Evolutionary conservation across 768 basidiomycete genomes (phyloP).

Genomic region (Termitomyces sp.): DNA sequence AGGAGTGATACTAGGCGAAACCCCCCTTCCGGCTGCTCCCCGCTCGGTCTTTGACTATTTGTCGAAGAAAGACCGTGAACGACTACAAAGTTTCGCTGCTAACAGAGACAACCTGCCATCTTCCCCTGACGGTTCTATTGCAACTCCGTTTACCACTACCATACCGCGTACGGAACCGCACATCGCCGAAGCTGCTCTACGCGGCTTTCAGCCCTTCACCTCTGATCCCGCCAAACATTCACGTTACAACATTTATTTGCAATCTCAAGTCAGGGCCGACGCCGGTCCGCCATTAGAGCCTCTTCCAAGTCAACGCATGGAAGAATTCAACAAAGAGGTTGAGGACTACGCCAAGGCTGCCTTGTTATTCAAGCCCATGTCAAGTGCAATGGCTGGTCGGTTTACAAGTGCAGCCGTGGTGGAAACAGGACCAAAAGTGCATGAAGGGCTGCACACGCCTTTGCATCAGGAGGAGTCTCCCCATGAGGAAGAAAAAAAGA

Average conservation of each 20-base stretch:
- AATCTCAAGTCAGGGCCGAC: slow-evolving; percentile 56
- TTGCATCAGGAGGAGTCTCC: slow-evolving; percentile 35
- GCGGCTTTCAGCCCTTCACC: slow-evolving; percentile 87
- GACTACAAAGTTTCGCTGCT: slow-evolving; percentile 58
- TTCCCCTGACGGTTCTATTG: slow-evolving; percentile 15
- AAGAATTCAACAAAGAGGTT: slow-evolving; percentile 78
- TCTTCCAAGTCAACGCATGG: slow-evolving; percentile 49
- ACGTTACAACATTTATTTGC: slow-evolving; percentile 80
- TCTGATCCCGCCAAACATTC: slow-evolving; percentile 73
- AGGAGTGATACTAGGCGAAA: slow-evolving; percentile 79
- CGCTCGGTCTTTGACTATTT: slow-evolving; percentile 93
- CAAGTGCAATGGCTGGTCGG: slow-evolving; percentile 90
- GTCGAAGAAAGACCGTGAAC: slow-evolving; percentile 86
- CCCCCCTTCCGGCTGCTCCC: slow-evolving; percentile 57
- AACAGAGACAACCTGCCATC: slow-evolving; percentile 14
- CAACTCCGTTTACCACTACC: slow-evolving; percentile 23
- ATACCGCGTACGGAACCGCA: slow-evolving; percentile 64
- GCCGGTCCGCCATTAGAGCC: slow-evolving; percentile 45
- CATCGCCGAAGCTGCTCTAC: slow-evolving; percentile 79
- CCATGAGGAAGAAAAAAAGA: slow-evolving; percentile 35
- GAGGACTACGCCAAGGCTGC: slow-evolving; percentile 86
- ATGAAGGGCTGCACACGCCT: slow-evolving; percentile 68
- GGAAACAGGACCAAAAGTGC: slow-evolving; percentile 55
- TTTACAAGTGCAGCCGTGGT: slow-evolving; percentile 78
- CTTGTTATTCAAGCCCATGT: slow-evolving; percentile 84